phyloP scores from a whole-genome alignment of 345 rosid genomes.

The Salix udensis region DNA sequence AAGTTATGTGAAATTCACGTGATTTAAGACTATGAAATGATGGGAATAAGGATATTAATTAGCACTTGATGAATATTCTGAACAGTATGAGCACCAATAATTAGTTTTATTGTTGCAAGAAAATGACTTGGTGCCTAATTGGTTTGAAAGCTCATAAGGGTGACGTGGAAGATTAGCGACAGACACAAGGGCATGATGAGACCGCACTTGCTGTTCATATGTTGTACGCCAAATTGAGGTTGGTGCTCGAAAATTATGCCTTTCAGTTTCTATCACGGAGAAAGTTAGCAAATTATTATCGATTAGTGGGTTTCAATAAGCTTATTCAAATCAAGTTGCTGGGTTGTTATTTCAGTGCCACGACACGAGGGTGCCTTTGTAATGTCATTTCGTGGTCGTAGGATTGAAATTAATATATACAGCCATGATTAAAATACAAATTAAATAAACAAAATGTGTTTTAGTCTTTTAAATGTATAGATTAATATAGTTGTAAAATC shows the following conservation, averaged over 20 bases:
- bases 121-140: not conserved
- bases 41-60: too few relatives aligned
- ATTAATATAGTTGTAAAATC: too few relatives aligned
- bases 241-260: not conserved
- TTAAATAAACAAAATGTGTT: too few relatives aligned
- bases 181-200: constrained; percentile 10
- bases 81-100: too few relatives aligned
- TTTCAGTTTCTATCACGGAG: not conserved
- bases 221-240: not conserved
- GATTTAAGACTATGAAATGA: too few relatives aligned
- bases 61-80: too few relatives aligned
- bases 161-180: constrained; percentile 3
- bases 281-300: constrained; percentile 5
- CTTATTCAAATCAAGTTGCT: constrained; percentile 1
- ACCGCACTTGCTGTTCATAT: not conserved
- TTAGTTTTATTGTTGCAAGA: too few relatives aligned
- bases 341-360: not conserved
- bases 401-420: not conserved
- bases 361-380: not conserved
- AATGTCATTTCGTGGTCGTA: not conserved
- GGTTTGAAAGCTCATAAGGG: not conserved
- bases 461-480: too few relatives aligned
- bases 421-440: too few relatives aligned
- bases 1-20: too few relatives aligned
- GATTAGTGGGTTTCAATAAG: not conserved